These are phyloP conservation scores for Penicillium sp. DNA, from an alignment of 2,329 filamentous ascomycete genomes.

Conservation along the genomic window DNA sequence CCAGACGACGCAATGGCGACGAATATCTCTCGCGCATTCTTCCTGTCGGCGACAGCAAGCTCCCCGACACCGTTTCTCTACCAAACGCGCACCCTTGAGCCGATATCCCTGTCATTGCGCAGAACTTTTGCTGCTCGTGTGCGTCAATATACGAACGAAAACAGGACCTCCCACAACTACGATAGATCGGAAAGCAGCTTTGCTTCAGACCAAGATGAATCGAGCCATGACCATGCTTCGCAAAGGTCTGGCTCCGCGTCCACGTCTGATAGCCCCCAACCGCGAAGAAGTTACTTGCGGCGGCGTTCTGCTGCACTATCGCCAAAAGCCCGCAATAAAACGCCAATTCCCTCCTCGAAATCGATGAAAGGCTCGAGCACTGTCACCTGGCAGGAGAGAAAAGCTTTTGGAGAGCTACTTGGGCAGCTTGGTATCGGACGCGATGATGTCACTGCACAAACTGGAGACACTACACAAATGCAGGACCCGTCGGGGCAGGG, in stretches of 20 bases:
- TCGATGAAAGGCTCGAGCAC: slow-evolving; percentile 9
- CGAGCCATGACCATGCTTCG: slow-evolving; percentile 6
- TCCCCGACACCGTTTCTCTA: slow-evolving; percentile 69
- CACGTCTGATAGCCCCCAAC: slow-evolving; percentile 2
- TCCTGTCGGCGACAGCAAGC: slow-evolving; percentile 26
- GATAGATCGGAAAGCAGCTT: background rate
- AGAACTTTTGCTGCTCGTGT: slow-evolving; percentile 11
- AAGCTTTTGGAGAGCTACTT: slow-evolving; percentile 24
- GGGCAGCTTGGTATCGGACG: slow-evolving; percentile 16
- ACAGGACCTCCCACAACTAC: slow-evolving; percentile 1
- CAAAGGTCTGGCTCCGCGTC: slow-evolving; percentile 1
- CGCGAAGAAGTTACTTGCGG: slow-evolving; percentile 29
- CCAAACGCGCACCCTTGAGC: slow-evolving; percentile 64
- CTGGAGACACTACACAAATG: background rate
- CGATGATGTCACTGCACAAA: background rate
- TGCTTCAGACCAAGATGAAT: background rate
- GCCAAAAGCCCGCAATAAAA: background rate
- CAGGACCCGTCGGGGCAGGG: slow-evolving; percentile 12
- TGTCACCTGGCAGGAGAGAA: slow-evolving; percentile 27
- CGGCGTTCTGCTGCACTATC: slow-evolving; percentile 20
- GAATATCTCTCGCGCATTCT: slow-evolving; percentile 35
- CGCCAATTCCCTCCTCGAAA: background rate
- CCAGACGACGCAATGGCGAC: slow-evolving; percentile 29
- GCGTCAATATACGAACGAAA: slow-evolving; percentile 22
- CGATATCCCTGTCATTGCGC: slow-evolving; percentile 12